Evolutionary conservation across 495 filamentous ascomycete species (phyloP).

Genomic region (Penicillium taxi): DNA sequence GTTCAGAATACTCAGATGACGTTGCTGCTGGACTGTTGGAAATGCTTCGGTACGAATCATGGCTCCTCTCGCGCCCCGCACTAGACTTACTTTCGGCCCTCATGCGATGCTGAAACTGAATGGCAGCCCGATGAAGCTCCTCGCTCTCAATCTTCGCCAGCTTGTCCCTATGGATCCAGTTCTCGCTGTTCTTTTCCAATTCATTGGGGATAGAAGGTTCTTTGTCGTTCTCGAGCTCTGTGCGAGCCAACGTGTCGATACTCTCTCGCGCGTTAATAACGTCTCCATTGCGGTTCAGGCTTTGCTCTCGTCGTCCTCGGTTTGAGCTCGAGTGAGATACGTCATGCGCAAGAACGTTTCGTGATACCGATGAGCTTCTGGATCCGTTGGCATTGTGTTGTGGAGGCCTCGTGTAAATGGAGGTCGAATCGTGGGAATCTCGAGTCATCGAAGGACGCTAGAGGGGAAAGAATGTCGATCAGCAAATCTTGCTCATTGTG

Average conservation of each 20-base stretch:
- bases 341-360: slow-evolving; percentile 25
- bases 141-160: slow-evolving; percentile 86
- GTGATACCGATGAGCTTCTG: slow-evolving; percentile 35
- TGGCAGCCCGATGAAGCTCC: slow-evolving; percentile 82
- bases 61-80: slow-evolving; percentile 43
- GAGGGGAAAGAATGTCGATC: slow-evolving; percentile 5
- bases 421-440: slow-evolving; percentile 33
- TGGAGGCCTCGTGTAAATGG: slow-evolving; percentile 20
- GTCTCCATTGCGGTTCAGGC: slow-evolving; percentile 42
- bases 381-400: slow-evolving; percentile 35
- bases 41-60: slow-evolving; percentile 37
- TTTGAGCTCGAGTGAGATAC: slow-evolving; percentile 14
- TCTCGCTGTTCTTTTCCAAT: slow-evolving; percentile 38
- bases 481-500: slow-evolving; percentile 4
- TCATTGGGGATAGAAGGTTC: slow-evolving; percentile 12
- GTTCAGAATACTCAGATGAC: slow-evolving; percentile 25
- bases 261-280: slow-evolving; percentile 36
- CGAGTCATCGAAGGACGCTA: slow-evolving; percentile 28
- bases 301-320: slow-evolving; percentile 41
- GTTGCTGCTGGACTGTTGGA: slow-evolving; percentile 23
- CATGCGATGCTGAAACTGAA: slow-evolving; percentile 54
- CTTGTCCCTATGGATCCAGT: slow-evolving; percentile 97
- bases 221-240: slow-evolving; percentile 12
- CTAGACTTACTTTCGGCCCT: slow-evolving; percentile 55
- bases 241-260: slow-evolving; percentile 24